A percentile compares a stretch with the other conserved stretches of the same genome.
Evolutionary conservation across 2,329 filamentous ascomycete species (phyloP).

Genomic region (Colletotrichum sp.): DNA sequence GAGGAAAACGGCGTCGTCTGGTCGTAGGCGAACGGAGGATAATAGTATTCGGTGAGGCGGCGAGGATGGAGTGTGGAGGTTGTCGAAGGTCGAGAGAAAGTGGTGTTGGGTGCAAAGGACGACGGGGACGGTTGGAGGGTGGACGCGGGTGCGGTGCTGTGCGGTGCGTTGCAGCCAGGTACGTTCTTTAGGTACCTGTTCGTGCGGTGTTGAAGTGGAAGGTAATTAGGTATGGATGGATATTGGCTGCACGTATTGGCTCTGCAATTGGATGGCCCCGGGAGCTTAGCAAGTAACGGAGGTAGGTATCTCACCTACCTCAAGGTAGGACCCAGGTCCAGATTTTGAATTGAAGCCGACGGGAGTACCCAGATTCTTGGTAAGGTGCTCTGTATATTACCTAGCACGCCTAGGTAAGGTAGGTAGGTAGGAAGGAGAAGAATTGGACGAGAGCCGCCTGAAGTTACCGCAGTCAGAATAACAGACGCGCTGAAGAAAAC

Average conservation of each 20-base stretch:
- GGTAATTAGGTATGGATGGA: not conserved
- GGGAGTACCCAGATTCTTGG: not conserved
- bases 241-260: not conserved
- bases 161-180: not conserved
- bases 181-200: not conserved
- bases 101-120: not conserved
- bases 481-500: not conserved
- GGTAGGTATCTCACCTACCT: not conserved
- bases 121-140: not conserved
- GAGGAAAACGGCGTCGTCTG: not conserved
- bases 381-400: too few relatives aligned
- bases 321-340: not conserved
- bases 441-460: not conserved
- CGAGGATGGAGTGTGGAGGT: not conserved
- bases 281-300: not conserved
- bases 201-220: not conserved
- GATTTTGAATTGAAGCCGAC: not conserved
- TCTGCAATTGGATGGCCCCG: not conserved
- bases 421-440: not conserved
- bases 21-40: not conserved
- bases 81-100: not conserved
- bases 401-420: too few relatives aligned
- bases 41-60: not conserved
- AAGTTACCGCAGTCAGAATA: not conserved
- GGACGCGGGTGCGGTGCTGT: not conserved